phyloP scores from a whole-genome alignment of 371 early-diverging fungal genomes.

The Apophysomyces ossiformis region DNA sequence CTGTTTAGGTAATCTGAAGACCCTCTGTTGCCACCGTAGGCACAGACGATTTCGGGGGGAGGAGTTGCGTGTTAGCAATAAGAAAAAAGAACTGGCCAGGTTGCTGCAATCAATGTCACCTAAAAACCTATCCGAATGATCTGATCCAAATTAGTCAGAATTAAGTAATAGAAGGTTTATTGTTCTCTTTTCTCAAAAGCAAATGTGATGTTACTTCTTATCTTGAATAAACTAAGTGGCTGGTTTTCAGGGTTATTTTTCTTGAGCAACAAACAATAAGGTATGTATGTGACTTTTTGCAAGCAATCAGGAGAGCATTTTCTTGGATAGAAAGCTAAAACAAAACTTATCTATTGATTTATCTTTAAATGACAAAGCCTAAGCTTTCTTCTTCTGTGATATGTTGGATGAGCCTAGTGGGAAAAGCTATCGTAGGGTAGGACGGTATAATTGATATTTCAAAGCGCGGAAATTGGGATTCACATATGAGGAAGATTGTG shows the following conservation, averaged over 20 bases:
- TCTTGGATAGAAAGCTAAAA: neutral
- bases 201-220: no score
- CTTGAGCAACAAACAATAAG: neutral
- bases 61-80: neutral
- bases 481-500: neutral
- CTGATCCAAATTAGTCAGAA: neutral
- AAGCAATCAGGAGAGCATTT: no score
- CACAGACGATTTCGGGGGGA: conserved; percentile 4
- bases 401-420: no score
- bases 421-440: no score
- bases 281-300: conserved; percentile 3
- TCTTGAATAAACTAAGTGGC: no score
- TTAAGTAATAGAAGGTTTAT: no score
- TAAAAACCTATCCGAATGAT: no score
- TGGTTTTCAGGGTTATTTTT: neutral
- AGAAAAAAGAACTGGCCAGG: neutral
- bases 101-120: no score
- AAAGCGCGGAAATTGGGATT: conserved; percentile 5
- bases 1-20: neutral
- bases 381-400: neutral
- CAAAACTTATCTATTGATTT: neutral
- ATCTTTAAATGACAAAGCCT: neutral
- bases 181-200: no score
- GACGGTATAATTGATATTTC: neutral
- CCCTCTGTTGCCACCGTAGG: conserved; percentile 7